Evolutionary conservation across 2,329 filamentous ascomycete species (phyloP), one percentile per base, ranked within the genome.

Genomic region (Colletotrichum sp.): DNA sequence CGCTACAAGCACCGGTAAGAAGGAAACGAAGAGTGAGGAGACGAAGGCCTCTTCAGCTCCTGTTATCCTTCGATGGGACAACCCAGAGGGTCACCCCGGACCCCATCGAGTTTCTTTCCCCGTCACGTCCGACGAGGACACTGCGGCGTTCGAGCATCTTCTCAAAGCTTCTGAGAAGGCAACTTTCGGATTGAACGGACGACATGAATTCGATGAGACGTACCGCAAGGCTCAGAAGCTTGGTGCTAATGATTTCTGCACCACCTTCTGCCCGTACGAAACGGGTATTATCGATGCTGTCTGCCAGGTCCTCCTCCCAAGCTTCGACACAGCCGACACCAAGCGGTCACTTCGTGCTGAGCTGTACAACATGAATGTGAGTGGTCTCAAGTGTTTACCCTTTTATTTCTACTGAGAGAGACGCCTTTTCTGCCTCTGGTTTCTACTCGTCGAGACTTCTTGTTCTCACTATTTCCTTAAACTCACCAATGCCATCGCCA

Each of bases 351-450:
- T 92, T 2, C 81, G 80, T 6, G 89, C 89, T 0, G 89, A 92
- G 80, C 81, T 92, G 3, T 91, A 91, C 13, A 91, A 91, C 76
- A 80, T 92, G 22, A 92, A 92, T 77, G 87, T 90, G 68, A 60
- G 80, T 39, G 36, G 36, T 39, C 36, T 39, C 15, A 16, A 5
- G 15, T 39, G 36, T 39, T 3, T 18, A 5, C 16, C 16, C 34
- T 36, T 36, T 36, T 15, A 0, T 15, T 36, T 36, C 34, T 15
- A 4, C 13, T 36, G 34, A 36, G 34, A 36, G 15, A 15, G 34
- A 7, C 6, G n/a, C 2, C 8, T 15, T 16, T 39, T 18, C 36
- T 39, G 36, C 15, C 36, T 16, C 36, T 39, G 36, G 4, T 18
- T 3, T 39, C 8, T 5, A 15, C 36, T 39, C 36, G 36, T 39